Evolutionary conservation across 2,329 filamentous ascomycete species (phyloP), one percentile per base, ranked within the genome.

Genomic region (Diaporthe citriasiana): DNA sequence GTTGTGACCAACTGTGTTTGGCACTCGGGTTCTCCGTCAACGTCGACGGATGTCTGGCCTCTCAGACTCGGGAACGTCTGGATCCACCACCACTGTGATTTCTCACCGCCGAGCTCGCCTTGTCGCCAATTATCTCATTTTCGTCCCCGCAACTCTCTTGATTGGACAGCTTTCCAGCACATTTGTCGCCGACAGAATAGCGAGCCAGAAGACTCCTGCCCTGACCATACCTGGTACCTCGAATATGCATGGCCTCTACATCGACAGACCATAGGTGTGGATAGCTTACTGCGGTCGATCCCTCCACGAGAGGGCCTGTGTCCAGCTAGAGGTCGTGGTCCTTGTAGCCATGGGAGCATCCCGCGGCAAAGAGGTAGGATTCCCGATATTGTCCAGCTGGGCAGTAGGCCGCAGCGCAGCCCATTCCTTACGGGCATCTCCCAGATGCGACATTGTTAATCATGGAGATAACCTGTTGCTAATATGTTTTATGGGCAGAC

Each of bases 261-360:
- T 47, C 40, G 25, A 42, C 15, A 27, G 22, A 19, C 10, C 35
- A 25, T 10, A 33, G 42, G 3, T 35, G 13, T 27, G 13, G n/a
- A n/a, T 60, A 42, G 19, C 10, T 6, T 15, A 27, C 27, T 13
- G 12, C 17, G 25, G 5, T 10, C 8, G 27, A 4, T 2, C 6
- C 12, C 13, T 27, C 6, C 7, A 12, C 10, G 3, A 1, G 2
- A 30, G 1, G n/a, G 4, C 3, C 5, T 13, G 3, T n/a, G 8
- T 4, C 17, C 1, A 50, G 30, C 22, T 9, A 25, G 45, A 65
- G 4, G 13, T 1, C 6, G 19, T 35, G 12, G 25, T 25, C 10
- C 9, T 17, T 3, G 3, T 33, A n/a, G 9, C 25, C 22, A n/a
- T 22, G 19, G 7, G 10, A 6, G 0, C 7, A n/a, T 25, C 19